phyloP scores from a whole-genome alignment of 1,139 yeast species.

The Wickerhamiella infanticola region DNA sequence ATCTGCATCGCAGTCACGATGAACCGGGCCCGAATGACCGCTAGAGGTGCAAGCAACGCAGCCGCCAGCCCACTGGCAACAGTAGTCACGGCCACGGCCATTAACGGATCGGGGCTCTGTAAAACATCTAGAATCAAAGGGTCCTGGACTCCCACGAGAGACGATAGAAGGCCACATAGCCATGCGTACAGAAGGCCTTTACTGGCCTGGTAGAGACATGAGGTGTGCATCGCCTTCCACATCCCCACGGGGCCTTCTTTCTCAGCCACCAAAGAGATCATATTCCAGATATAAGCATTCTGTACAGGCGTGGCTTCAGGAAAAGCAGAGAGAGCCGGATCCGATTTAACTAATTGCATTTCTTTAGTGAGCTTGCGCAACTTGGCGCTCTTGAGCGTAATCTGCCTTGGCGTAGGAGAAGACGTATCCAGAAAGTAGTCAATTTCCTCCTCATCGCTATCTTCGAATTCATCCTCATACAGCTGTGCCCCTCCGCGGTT shows the following conservation, averaged over 20 bases:
- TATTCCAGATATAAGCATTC: conserved; percentile 54
- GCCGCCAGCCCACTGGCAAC: conserved; percentile 25
- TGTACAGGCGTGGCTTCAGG: conserved; percentile 35
- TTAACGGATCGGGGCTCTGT: conserved; percentile 63
- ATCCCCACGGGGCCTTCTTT: conserved; percentile 75
- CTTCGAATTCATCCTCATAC: conserved; percentile 19
- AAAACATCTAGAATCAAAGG: conserved; percentile 74
- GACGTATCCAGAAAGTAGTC: conserved; percentile 33
- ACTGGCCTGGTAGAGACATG: conserved; percentile 63
- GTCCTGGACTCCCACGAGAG: conserved; percentile 74
- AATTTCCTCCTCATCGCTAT: conserved; percentile 33
- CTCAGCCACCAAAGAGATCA: conserved; percentile 50
- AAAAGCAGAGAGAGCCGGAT: neutral
- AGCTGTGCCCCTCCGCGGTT: conserved; percentile 9
- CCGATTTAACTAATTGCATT: conserved; percentile 4
- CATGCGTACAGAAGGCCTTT: conserved; percentile 76
- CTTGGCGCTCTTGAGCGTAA: conserved; percentile 5
- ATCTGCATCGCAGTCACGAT: conserved; percentile 41
- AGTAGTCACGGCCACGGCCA: conserved; percentile 55
- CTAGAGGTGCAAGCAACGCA: conserved; percentile 65
- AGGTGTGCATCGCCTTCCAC: conserved; percentile 76
- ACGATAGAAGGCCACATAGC: conserved; percentile 77
- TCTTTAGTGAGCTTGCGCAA: neutral
- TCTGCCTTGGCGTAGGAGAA: conserved; percentile 12
- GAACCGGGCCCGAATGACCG: conserved; percentile 60